Evolutionary conservation across 2,329 filamentous ascomycete species (phyloP), one percentile per base, ranked within the genome.

Genomic region (Calycina herbarum): DNA sequence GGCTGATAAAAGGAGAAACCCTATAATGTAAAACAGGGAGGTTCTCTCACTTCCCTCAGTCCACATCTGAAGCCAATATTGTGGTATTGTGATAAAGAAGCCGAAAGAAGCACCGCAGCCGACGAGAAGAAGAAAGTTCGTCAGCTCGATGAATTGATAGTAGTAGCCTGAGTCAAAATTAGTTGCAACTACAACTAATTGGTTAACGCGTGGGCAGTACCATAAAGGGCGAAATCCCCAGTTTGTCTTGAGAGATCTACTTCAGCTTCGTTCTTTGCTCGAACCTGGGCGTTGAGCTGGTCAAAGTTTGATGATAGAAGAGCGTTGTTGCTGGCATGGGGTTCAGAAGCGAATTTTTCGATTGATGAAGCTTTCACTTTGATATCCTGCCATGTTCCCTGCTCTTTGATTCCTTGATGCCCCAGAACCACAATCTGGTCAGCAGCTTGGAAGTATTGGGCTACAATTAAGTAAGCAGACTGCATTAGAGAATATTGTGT

Each of bases 391-490:
- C 73, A 79, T 5, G 68, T 73, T 1, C 80, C 80, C 66, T 79
- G 76, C 17, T 77, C 74, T 6, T 67, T 62, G 35, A 78, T 69
- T 20, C 61, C 63, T 7, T 74, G 73, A 31, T 75, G 59, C 5
- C 64, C 71, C 10, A 81, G 66, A 35, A 75, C 73, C 4, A 81
- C 69, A 31, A 82, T 75, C 15, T 78, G 73, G 57, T 85, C 81
- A 17, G 79, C 76, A 61, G 72, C 66, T 33, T 66, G 70, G n/a
- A 77, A 76, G 56, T 78, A 66, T 75, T 80, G 40, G 70, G 68
- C 77, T 79, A 68, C 24, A 11, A 0, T n/a, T 7, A 1, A 57
- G 33, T 71, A 24, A 71, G 11, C 15, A 4, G 17, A n/a, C n/a
- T n/a, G n/a, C n/a, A n/a, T 15, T 2, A 5, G 10, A 17, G 40